These are phyloP conservation scores for Sergeia podlipaevii DNA, from an alignment of 208 protist species.

Conservation along the genomic window DNA sequence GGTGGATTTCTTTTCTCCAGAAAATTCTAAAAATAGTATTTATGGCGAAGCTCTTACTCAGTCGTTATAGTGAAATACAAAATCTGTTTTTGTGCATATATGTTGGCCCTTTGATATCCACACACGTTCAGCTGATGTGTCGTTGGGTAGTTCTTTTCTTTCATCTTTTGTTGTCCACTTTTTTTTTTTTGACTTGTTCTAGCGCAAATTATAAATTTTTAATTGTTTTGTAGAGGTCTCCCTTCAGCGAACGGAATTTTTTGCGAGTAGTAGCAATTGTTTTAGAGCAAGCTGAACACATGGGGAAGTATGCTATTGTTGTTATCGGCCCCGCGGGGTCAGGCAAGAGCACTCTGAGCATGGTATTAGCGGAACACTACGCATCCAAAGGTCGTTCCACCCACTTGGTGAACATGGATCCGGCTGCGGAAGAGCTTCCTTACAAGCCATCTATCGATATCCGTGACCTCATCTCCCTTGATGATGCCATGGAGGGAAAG, in stretches of 20 bases:
- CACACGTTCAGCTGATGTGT: too few relatives aligned
- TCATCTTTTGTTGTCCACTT: neutral
- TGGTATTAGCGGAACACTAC: conserved; percentile 81
- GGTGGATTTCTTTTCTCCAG: too few relatives aligned
- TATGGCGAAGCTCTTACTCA: neutral
- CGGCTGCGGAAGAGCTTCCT: conserved; percentile 93
- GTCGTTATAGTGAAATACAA: neutral
- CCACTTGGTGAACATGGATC: conserved; percentile 98
- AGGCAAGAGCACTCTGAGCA: conserved; percentile 92
- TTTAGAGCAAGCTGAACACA: neutral
- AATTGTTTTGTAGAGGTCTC: neutral
- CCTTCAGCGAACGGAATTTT: neutral
- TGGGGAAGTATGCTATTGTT: conserved; percentile 90
- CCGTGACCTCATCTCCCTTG: conserved; percentile 92
- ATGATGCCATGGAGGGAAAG: conserved; percentile 91
- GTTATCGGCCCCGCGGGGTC: conserved; percentile 91
- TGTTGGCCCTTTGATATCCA: neutral
- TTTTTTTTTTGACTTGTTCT: conserved; percentile 1
- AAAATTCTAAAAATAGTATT: too few relatives aligned
- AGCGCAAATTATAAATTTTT: neutral
- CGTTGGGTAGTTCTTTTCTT: neutral
- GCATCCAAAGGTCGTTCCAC: conserved; percentile 78
- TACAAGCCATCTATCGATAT: conserved; percentile 94
- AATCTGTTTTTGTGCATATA: neutral
- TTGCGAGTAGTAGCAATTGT: too few relatives aligned